A percentile compares a stretch with the other conserved stretches of the same genome.
Evolutionary conservation across 2,329 filamentous ascomycete genomes (phyloP).

Genomic region (Trichoderma sp.): DNA sequence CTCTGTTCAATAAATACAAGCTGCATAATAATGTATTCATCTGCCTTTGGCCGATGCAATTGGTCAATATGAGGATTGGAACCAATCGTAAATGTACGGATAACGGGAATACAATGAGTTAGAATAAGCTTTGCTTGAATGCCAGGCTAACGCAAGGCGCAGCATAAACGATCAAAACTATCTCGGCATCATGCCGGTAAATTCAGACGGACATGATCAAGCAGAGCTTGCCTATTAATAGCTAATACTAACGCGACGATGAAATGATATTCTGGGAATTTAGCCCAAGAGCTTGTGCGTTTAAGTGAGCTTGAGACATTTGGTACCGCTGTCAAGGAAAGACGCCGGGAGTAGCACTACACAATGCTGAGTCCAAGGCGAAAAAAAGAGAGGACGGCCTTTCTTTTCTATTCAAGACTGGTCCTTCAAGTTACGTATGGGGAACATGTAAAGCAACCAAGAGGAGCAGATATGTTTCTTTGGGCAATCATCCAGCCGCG

Average conservation of each 20-base stretch:
- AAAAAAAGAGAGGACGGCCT: background rate
- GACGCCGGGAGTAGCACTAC: background rate
- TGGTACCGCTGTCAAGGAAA: background rate
- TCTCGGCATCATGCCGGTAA: background rate
- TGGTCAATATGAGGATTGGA: background rate
- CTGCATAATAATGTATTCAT: background rate
- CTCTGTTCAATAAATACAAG: background rate
- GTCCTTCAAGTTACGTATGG: background rate
- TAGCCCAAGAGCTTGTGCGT: background rate
- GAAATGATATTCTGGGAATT: background rate
- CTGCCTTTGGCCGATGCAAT: background rate
- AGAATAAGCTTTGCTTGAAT: background rate
- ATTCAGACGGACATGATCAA: background rate
- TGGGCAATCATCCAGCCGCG: background rate
- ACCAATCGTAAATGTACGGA: background rate
- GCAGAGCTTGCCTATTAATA: background rate
- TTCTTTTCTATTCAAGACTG: background rate
- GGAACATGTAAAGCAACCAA: background rate
- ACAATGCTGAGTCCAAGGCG: background rate
- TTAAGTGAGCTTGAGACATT: background rate
- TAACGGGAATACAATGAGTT: background rate
- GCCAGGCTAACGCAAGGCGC: background rate
- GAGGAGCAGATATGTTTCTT: background rate
- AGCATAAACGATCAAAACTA: background rate
- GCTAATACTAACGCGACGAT: background rate